Evolutionary conservation across 441 rosid species (phyloP).

Genomic region (Gossypium gossypioides): DNA sequence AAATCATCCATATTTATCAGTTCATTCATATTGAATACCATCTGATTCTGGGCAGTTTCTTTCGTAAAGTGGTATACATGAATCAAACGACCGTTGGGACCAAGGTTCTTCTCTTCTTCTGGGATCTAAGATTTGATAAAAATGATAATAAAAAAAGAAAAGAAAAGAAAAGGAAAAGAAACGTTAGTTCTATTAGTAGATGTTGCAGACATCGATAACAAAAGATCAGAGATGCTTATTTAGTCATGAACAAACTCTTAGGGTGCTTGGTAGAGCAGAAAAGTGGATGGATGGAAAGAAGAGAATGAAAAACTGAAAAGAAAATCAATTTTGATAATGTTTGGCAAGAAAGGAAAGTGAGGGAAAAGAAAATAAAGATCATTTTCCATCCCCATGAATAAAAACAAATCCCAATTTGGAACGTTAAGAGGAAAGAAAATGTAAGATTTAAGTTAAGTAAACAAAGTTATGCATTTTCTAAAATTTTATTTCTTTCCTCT

Average conservation of each 20-base stretch:
- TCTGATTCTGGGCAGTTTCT: conserved; percentile 69
- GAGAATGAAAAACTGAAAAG: neutral
- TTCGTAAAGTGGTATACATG: conserved; percentile 84
- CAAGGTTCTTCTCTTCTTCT: conserved; percentile 85
- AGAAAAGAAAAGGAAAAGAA: neutral
- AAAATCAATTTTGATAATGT: neutral
- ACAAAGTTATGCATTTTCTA: no score
- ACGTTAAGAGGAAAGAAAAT: no score
- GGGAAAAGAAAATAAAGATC: no score
- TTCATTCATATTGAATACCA: conserved; percentile 33
- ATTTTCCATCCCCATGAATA: no score
- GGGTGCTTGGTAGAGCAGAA: no score
- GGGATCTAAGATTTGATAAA: conserved; percentile 50
- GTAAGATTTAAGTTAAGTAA: no score
- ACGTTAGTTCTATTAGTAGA: neutral
- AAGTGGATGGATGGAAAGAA: no score
- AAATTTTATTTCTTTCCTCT: no score
- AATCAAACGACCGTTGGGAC: conserved; percentile 73
- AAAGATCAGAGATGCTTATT: neutral
- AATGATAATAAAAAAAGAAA: neutral
- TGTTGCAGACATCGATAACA: neutral
- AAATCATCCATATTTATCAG: neutral
- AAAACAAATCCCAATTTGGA: no score
- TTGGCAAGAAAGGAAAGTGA: no score
- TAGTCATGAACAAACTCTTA: neutral